A percentile compares a stretch with the other conserved stretches of the same genome.
phyloP scores from a whole-genome alignment of 2,329 filamentous ascomycete species.

The Trichoderma sp. region DNA sequence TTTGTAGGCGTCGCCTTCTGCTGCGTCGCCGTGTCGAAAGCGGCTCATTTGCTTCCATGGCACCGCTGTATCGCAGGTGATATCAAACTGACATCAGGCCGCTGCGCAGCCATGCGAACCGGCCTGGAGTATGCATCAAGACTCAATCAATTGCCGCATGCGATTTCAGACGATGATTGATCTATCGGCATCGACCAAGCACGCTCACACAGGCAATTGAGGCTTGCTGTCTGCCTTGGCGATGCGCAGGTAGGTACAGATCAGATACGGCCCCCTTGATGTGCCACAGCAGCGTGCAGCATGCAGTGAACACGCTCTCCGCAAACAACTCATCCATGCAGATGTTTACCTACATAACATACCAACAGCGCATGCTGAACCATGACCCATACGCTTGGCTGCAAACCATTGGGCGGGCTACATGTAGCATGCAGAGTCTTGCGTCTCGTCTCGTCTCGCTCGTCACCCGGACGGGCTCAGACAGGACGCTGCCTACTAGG shows the following conservation, averaged over 20 bases:
- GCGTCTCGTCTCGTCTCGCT: constrained; percentile 1
- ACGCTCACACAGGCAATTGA: neutral
- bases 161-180: neutral
- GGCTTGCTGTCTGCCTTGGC: neutral
- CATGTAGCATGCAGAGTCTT: neutral
- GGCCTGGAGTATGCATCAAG: neutral
- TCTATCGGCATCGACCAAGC: neutral
- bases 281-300: neutral
- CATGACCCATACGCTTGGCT: neutral
- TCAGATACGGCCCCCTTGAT: neutral
- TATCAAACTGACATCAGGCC: neutral
- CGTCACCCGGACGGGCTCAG: neutral
- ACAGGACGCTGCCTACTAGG: neutral
- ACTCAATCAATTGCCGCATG: neutral
- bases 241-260: neutral
- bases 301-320: constrained; percentile 16
- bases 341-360: constrained; percentile 4
- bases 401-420: constrained; percentile 9
- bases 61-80: neutral
- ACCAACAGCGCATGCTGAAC: neutral
- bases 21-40: neutral
- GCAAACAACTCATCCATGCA: constrained; percentile 27
- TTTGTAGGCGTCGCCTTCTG: neutral
- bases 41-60: neutral
- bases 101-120: neutral